Evolutionary conservation across 164 flowering plant species (phyloP), one percentile per base, ranked within the genome.

Genomic region (Malania oleifera): DNA sequence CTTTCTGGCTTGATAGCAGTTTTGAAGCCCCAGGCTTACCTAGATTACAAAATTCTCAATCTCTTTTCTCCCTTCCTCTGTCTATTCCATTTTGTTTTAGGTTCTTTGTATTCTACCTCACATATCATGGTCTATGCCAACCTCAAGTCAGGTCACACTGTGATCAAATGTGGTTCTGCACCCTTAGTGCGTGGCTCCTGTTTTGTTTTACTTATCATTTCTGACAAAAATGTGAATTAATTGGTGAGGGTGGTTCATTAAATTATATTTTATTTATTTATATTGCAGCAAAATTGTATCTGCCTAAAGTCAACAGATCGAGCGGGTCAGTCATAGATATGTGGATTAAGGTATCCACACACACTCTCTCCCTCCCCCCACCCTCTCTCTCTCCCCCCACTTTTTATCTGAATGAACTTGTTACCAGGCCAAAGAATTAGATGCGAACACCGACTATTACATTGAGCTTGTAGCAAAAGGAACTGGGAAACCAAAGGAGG

Each of bases 371-470:
- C 49, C 54, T 57, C 43, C 48, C 46, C 38, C 26, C 47, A 29
- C 46, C 61, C 64, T 56, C 26, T 27, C 54, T 39, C 40, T 31
- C 28, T 44, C 9, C 23, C 19, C 14, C 26, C 24, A 34, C 9
- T 12, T 45, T 17, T 2, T 50, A 66, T n/a, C 67, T 28, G 53
- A 35, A 2, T 12, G 34, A 14, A 11, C 19, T 49, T 29, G 38
- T n/a, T 39, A 4, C 34, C 76, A 89, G 98, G 95, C 95, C 37
- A 87, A 82, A 69, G 98, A 90, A 57, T 74, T 93, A 20, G 91
- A 93, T 38, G 80, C 82, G 59, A 82, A 78, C 71, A 68, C 91
- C 0, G 87, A 86, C 7, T 74, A 68, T 57, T 90, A 82, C 74
- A 8, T 89, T 31, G 87, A 90, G 72, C 78, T 93, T 31, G 57